Conservation (phyloP, 495 filamentous ascomycete genomes). For the Chaetomium cochliodes region DNA sequence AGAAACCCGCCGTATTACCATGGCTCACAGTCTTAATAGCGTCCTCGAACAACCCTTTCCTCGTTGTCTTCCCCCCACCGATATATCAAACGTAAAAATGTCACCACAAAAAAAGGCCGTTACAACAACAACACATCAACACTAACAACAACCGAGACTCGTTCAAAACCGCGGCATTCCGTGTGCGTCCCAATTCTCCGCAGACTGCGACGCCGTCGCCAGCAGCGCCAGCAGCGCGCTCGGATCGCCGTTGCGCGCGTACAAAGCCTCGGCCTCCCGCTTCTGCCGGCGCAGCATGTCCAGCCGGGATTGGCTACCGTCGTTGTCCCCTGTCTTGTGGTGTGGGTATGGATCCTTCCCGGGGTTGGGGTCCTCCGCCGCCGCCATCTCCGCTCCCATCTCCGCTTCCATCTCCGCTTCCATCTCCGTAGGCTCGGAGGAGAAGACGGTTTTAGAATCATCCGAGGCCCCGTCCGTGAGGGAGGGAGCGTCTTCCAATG, state of each 20-base stretch:
- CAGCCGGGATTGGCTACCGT: no score
- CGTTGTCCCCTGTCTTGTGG: no score
- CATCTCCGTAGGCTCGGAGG: not conserved
- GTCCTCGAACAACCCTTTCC: not conserved
- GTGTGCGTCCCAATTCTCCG: not conserved
- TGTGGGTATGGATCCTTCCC: no score
- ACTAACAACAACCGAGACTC: no score
- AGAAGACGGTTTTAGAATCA: not conserved
- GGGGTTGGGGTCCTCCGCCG: not conserved
- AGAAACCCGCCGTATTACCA: no score
- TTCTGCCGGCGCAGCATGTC: not conserved
- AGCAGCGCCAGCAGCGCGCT: slow-evolving; percentile 13
- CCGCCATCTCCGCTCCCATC: no score
- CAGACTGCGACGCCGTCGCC: not conserved
- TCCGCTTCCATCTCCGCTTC: not conserved
- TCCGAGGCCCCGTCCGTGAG: not conserved
- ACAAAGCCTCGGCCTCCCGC: slow-evolving; percentile 1
- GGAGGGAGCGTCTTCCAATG: not conserved
- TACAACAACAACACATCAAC: no score
- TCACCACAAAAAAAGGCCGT: no score
- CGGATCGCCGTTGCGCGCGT: slow-evolving; percentile 13
- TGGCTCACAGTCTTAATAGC: no score
- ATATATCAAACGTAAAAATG: no score
- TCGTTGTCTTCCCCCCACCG: not conserved
- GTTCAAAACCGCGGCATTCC: slow-evolving; percentile 10